Percentiles rank a stretch among this genome's conserved stretches.
Conservation (phyloP, 345 rosid genomes). For the Eucalyptus regnans region DNA sequence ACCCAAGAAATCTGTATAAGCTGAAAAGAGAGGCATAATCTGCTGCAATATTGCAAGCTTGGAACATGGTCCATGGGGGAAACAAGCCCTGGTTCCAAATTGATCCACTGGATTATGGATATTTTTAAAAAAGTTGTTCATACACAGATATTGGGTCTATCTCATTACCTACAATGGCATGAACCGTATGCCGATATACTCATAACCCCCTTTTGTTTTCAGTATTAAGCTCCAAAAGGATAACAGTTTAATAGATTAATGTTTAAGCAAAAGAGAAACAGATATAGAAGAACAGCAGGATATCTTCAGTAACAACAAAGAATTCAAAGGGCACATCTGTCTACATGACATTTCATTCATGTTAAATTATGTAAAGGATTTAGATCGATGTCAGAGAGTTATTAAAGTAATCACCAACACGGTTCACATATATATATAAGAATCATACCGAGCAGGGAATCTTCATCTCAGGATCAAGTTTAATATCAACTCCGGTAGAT, state of each 20-base stretch:
- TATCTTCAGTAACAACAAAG: neutral
- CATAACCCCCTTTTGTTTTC: neutral
- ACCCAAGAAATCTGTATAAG: neutral
- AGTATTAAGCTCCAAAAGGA: neutral
- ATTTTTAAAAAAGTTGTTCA: neutral
- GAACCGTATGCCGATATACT: neutral
- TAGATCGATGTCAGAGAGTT: neutral
- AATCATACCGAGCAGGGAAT: slow-evolving; percentile 72
- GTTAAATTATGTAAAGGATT: neutral
- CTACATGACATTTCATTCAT: neutral
- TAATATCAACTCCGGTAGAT: slow-evolving; percentile 57
- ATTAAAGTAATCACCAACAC: neutral
- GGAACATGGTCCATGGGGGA: neutral
- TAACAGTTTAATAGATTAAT: neutral
- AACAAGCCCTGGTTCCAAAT: neutral
- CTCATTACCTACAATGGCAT: neutral
- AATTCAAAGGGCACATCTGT: neutral
- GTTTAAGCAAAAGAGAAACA: neutral
- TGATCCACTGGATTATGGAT: neutral
- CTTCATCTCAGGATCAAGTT: slow-evolving; percentile 73
- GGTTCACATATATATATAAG: neutral
- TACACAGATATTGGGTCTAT: neutral
- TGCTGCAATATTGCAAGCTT: neutral
- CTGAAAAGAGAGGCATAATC: neutral
- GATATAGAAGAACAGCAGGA: neutral